phyloP scores from a whole-genome alignment of 1,284 basidiomycete genomes.

The Uromyces viciae-fabae region DNA sequence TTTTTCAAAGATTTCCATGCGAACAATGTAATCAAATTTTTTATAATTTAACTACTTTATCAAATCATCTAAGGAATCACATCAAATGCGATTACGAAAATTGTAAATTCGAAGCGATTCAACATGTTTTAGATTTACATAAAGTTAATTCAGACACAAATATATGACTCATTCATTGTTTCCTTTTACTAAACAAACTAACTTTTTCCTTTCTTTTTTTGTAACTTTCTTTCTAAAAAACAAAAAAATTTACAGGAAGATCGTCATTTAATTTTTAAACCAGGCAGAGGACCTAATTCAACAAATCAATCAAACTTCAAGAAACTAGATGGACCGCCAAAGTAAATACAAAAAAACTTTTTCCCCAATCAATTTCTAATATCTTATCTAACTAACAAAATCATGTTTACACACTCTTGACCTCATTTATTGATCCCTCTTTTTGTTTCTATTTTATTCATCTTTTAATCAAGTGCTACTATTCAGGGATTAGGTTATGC shows the following conservation, averaged over 20 bases:
- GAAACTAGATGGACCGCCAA: constrained; percentile 22
- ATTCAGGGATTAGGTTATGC: constrained; percentile 41
- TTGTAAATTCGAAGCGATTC: constrained; percentile 33
- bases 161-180: not conserved
- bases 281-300: constrained; percentile 8
- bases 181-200: not conserved
- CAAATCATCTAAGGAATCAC: constrained; percentile 17
- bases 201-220: not conserved
- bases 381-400: too few relatives aligned
- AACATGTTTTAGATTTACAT: constrained; percentile 19
- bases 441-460: not conserved
- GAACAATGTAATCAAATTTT: constrained; percentile 20
- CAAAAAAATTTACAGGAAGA: constrained; percentile 24
- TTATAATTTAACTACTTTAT: constrained; percentile 7
- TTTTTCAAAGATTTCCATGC: constrained; percentile 17
- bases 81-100: constrained; percentile 19
- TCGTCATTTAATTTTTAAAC: constrained; percentile 35
- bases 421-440: not conserved
- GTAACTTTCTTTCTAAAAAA: not conserved
- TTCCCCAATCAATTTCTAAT: not conserved
- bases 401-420: not conserved
- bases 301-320: not conserved
- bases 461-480: constrained; percentile 30
- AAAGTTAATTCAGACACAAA: not conserved
- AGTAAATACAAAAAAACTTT: not conserved